Evolutionary conservation across 1,284 basidiomycete species (phyloP).

Genomic region (Boletus austroedulis): DNA sequence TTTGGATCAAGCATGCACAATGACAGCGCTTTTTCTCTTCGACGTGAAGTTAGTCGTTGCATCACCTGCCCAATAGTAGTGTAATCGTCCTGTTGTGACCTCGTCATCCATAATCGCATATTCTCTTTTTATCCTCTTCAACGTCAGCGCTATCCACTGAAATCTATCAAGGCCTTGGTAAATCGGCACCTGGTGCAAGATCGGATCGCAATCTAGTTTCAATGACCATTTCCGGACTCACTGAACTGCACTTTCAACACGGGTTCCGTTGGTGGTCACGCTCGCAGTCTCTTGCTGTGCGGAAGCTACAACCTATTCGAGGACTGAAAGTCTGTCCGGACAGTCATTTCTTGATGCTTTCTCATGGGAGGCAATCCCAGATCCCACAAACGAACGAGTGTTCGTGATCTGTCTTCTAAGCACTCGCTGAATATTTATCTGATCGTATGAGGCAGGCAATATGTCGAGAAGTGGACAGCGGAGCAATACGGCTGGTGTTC

Average conservation of each 20-base stretch:
- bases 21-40: too few relatives aligned
- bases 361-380: conserved; percentile 34
- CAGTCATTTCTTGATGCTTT: conserved; percentile 43
- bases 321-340: conserved; percentile 41
- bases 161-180: neutral
- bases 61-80: too few relatives aligned
- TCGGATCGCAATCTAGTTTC: neutral
- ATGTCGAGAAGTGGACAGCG: conserved; percentile 47
- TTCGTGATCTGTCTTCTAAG: conserved; percentile 22
- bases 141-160: too few relatives aligned
- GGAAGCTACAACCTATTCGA: conserved; percentile 36
- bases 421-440: neutral
- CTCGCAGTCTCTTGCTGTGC: conserved; percentile 6
- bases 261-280: neutral
- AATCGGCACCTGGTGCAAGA: neutral
- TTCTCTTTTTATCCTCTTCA: neutral
- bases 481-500: conserved; percentile 45
- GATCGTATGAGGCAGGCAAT: conserved; percentile 40
- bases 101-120: neutral
- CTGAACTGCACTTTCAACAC: too few relatives aligned
- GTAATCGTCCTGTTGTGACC: too few relatives aligned
- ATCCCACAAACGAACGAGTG: conserved; percentile 50
- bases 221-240: neutral
- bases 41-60: too few relatives aligned
- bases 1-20: too few relatives aligned